A percentile compares a stretch with the other conserved stretches of the same genome.
Conservation (phyloP, 2,329 filamentous ascomycete genomes). For the Malbranchea cinnamomea region DNA sequence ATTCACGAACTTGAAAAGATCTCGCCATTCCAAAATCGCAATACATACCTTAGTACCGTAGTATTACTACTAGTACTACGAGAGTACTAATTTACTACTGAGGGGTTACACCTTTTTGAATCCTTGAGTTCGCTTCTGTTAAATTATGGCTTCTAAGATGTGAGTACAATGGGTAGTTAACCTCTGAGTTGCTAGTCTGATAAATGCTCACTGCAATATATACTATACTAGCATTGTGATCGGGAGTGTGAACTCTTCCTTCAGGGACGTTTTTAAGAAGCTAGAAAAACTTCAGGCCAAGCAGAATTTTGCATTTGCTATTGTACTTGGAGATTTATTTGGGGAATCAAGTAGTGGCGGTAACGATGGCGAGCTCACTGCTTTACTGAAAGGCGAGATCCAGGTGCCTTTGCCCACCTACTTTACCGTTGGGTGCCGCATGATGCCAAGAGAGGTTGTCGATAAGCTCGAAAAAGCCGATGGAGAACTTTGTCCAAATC, state of each 20-base stretch:
- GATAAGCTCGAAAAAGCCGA: conserved; percentile 59
- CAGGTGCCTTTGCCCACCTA: conserved; percentile 70
- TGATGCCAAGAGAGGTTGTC: conserved; percentile 56
- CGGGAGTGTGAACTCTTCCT: conserved; percentile 66
- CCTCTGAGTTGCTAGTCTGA: not conserved
- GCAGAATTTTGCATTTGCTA: conserved; percentile 73
- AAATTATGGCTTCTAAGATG: conserved; percentile 43
- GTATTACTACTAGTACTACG: too few species aligned
- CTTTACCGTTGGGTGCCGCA: conserved; percentile 62
- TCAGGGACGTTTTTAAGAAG: conserved; percentile 64
- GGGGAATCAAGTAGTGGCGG: conserved; percentile 30
- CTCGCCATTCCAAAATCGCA: too few species aligned
- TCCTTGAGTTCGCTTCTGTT: too few species aligned
- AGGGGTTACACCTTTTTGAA: too few species aligned
- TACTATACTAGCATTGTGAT: conserved; percentile 46
- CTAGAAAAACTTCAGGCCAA: conserved; percentile 67
- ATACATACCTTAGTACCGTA: too few species aligned
- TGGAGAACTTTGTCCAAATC: conserved; percentile 74
- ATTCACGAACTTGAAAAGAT: too few species aligned
- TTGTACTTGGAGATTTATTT: conserved; percentile 77
- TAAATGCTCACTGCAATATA: not conserved
- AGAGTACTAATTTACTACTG: too few species aligned
- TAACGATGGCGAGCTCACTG: conserved; percentile 45
- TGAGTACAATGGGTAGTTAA: conserved; percentile 20
- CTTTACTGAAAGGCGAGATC: conserved; percentile 59